phyloP scores from a whole-genome alignment of 805 yeast genomes.

The Starmerella riodocensis region DNA sequence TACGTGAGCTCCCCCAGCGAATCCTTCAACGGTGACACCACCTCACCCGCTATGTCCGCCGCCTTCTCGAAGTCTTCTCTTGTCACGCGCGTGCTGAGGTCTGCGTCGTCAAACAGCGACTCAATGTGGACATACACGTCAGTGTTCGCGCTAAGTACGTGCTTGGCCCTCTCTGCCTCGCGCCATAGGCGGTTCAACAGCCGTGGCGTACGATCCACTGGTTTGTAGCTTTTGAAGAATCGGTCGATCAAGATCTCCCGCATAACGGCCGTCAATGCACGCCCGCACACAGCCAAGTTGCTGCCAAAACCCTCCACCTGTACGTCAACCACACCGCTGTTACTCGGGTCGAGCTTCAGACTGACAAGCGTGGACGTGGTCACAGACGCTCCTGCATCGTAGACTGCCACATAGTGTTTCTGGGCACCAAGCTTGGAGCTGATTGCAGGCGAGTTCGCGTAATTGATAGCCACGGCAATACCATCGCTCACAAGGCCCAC shows the following conservation, averaged over 20 bases:
- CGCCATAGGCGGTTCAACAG: conserved; percentile 58
- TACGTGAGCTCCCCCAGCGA: conserved; percentile 34
- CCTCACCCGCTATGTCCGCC: conserved; percentile 26
- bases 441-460: conserved; percentile 40
- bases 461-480: conserved; percentile 77
- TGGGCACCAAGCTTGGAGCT: conserved; percentile 30
- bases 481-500: conserved; percentile 77
- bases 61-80: conserved; percentile 71
- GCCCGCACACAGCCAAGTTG: conserved; percentile 64
- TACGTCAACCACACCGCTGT: conserved; percentile 29
- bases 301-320: conserved; percentile 62
- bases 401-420: conserved; percentile 53
- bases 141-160: conserved; percentile 71
- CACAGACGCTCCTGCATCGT: conserved; percentile 89
- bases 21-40: conserved; percentile 41
- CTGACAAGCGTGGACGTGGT: conserved; percentile 70
- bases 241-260: conserved; percentile 47
- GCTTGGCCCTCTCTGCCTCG: conserved; percentile 79
- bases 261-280: conserved; percentile 51
- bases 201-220: conserved; percentile 36
- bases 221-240: conserved; percentile 37
- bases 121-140: conserved; percentile 73
- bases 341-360: conserved; percentile 9
- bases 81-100: conserved; percentile 52
- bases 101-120: conserved; percentile 56